phyloP scores from a whole-genome alignment of 345 rosid species.

The Salix purpurea region DNA sequence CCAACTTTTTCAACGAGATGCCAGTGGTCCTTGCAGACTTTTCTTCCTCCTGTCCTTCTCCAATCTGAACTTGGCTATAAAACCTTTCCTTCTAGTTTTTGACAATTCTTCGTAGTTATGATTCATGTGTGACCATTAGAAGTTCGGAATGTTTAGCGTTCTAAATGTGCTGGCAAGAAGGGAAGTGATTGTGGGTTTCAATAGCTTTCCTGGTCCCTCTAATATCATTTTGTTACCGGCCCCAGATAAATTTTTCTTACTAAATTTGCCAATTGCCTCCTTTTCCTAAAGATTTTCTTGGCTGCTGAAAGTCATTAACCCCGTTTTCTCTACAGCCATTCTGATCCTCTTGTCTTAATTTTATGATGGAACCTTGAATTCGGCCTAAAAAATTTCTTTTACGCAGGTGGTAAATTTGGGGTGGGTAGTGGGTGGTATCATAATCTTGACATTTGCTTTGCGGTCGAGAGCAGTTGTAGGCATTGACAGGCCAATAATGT shows the following conservation, averaged over 20 bases:
- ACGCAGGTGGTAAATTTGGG: background rate
- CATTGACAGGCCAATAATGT: background rate
- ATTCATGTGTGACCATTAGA: background rate
- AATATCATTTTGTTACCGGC: background rate
- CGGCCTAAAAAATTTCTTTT: background rate
- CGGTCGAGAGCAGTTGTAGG: background rate
- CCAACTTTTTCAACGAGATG: background rate
- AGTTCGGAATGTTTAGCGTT: background rate
- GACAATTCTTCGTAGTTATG: background rate
- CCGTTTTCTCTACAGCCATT: background rate
- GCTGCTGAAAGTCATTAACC: background rate
- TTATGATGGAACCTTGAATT: background rate
- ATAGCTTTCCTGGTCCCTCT: background rate
- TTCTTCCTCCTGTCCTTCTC: background rate
- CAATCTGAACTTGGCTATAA: background rate
- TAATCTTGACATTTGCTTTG: background rate
- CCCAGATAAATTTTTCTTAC: background rate
- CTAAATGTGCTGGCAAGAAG: background rate
- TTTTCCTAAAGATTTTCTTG: background rate
- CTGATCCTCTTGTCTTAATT: background rate
- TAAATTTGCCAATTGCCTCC: background rate
- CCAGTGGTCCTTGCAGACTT: background rate
- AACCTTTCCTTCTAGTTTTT: too few species aligned
- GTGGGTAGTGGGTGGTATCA: background rate
- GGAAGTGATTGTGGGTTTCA: background rate